Evolutionary conservation across 345 rosid species (phyloP), one percentile per base, ranked within the genome.

Genomic region (Mangifera indica): DNA sequence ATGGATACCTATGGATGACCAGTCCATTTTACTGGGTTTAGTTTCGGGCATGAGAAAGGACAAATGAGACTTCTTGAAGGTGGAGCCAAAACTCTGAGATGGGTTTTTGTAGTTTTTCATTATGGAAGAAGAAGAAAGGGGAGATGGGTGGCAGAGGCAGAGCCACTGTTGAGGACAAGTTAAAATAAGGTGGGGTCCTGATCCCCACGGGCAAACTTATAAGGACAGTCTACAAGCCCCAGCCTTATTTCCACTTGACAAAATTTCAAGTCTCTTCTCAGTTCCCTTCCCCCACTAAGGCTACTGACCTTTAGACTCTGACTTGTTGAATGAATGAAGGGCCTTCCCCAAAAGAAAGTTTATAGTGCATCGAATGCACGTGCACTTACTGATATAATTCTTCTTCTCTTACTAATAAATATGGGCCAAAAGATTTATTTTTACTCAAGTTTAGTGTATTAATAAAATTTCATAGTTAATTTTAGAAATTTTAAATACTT

Each of bases 191-290:
- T 49, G 54, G 66, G 76, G 69, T 52, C 72, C 71, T 67, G 22
- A 51, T n/a, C 79, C 79, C 53, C 52, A 68, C 69, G 60, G 60
- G 73, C 72, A 44, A 67, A 44, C 25, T 37, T 37, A 75, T 58
- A 72, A 42, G 63, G 81, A 75, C 81, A 72, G 75, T 45, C 62
- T 77, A 60, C 75, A 74, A 69, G 81, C 63, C 60, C 58, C 24
- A 10, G 5, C 1, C 5, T n/a, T 17, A 1, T 20, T 17, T 4
- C 29, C 12, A 15, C 20, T 13, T 15, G 13, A 37, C 40, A 29
- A 49, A 37, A 5, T 37, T 42, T 69, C 60, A 34, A 42, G 53
- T 45, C 62, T 18, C 60, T 32, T 24, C 9, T 37, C 42, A 6
- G 0, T 5, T 6, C 42, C 12, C 59, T 29, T 5, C 0, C 42